Evolutionary conservation across 345 rosid genomes (phyloP), one percentile per base, ranked within the genome.

Genomic region (Carallia brachiata): DNA sequence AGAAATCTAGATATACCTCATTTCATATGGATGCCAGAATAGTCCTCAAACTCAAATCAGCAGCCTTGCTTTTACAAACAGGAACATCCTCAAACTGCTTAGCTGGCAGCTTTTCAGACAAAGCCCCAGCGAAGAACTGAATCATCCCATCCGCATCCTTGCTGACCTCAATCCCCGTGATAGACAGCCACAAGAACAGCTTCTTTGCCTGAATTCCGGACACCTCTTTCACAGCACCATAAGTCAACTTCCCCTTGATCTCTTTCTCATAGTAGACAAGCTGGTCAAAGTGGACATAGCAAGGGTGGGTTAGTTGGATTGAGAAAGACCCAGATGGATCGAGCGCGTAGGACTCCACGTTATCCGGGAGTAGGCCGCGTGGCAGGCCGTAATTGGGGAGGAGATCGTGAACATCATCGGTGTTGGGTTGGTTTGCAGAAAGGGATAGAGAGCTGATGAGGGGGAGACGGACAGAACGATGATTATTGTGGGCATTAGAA

Each of bases 151-250:
- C 77, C 28, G 64, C 59, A 39, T 79, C 81, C 19, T 58, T 19
- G 32, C 50, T 37, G 2, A 69, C 84, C 75, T 79, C 73, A 67
- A 94, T 94, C 59, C 77, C 88, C 19, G 86, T 84, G 32, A 91
- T 85, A 0, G 96, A 34, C 8, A 87, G 39, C 98, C 95, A 93
- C 1, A 91, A 1, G 70, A 89, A 89, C 7, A 73, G 73, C 74
- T 85, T 83, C 82, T 88, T 84, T 6, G 97, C 93, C 68, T 80
- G 80, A 67, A 93, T 91, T 19, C 97, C 97, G 8, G 70, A 72
- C 39, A 84, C 88, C 28, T 76, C 83, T 28, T 63, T 62, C 31
- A 84, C 97, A 2, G 86, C 74, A 7, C 97, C 96, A 47, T 84
- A 80, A 28, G 83, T 85, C 50, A 93, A 54, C 70, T 77, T 88